These are phyloP conservation scores for Pelargonium cotyledonis DNA, from an alignment of 441 rosid genomes.

Conservation along the genomic window DNA sequence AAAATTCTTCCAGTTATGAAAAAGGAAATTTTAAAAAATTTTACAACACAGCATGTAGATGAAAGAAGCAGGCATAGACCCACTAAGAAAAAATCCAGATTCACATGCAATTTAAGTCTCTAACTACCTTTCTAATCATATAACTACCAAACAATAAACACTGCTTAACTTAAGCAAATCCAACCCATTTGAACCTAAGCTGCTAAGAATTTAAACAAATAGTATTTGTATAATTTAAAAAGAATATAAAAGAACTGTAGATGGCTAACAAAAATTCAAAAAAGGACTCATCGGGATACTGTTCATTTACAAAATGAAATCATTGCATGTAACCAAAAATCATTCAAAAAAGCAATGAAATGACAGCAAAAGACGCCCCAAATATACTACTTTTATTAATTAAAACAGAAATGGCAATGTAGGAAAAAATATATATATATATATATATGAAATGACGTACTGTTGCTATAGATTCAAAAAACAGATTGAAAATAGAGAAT, in stretches of 20 bases:
- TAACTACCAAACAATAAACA: slow-evolving; percentile 5
- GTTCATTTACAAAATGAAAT: slow-evolving; percentile 11
- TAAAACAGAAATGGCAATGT: no score
- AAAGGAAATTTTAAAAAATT: background rate
- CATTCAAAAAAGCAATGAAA: background rate
- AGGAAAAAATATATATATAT: no score
- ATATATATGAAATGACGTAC: background rate
- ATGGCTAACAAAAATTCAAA: slow-evolving; percentile 5
- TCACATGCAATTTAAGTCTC: background rate
- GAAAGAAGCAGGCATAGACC: background rate
- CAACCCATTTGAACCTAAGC: background rate
- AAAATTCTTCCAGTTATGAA: background rate
- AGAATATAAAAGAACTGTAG: background rate
- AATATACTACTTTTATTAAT: no score
- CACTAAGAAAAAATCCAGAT: background rate
- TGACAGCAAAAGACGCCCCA: no score
- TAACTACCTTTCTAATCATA: background rate
- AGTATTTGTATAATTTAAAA: background rate
- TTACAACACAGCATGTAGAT: background rate
- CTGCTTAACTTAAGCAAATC: background rate
- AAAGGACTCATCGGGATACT: background rate
- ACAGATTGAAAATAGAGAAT: background rate
- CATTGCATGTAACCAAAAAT: slow-evolving; percentile 24
- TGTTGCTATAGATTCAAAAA: background rate
- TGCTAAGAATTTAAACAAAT: no score